Base-by-base conservation (phyloP, 2,329 filamentous ascomycete species). In the Juglanconis sp. region DNA sequence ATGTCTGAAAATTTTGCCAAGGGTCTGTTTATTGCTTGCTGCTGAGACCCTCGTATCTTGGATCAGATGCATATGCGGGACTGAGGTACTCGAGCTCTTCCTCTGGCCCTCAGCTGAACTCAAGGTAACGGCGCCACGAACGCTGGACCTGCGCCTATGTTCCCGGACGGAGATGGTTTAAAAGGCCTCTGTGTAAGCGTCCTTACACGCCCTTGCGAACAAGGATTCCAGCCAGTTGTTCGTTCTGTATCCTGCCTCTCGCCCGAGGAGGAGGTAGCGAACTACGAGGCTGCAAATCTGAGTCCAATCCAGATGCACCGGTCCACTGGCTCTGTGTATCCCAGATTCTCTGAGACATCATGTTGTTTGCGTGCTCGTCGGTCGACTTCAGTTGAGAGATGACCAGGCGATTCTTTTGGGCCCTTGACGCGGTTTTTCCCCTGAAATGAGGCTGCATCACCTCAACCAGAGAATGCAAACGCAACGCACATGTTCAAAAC, bases 381-480 rank as follows among this genome's bases (percentile, higher is more conserved):
- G 59, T 68, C 11, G 64, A 68, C 35, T 66, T 67, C n/a, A 66
- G 64, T 2, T 59, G 47, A 3, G 60, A 65, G 4, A 30, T 66
- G 8, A 62, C 62, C 0, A 51, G 24, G 3, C 63, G 60, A 4
- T 65, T 63, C 0, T 24, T 24, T 24, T 59, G 51, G 32, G 40
- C 50, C 1, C 4, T 31, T 1, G 46, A 65, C 32, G 36, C 50
- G 2, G 38, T 7, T 4, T 64, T 24, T 24, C 24, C n/a, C 15
- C 64, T 0, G 65, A 67, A 1, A 65, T 69, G 1, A 63, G 65
- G 1, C 48, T 66, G 13, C 70, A 72, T 49, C 58, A 62, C 32
- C 47, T 71, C 15, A 72, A 72, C 46, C 70, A 72, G 56, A 70
- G 65, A 56, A 68, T 69, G 66, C 31, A 69, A 30, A 63, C 67